Evolutionary conservation across 371 early-diverging fungal genomes (phyloP), one percentile per base, ranked within the genome.

Genomic region (Chytridium lagenaria): DNA sequence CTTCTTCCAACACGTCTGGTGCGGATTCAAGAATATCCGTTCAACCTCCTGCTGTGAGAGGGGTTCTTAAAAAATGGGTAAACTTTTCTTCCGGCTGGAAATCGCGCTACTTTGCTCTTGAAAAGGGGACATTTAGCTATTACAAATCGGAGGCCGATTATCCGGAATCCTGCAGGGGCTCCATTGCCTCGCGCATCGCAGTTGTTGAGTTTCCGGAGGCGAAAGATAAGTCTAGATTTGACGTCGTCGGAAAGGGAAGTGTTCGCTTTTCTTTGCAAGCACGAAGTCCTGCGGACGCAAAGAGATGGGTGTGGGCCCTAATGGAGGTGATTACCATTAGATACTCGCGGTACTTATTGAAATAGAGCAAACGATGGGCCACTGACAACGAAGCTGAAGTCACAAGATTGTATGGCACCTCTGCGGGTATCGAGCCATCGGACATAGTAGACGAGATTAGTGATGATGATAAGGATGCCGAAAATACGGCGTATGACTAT

Each of bases 71-170:
- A 76, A 94, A 94, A 75, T 94, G 93, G 93, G 92, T 91, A 57
- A 94, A 94, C 83, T 92, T 89, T 78, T 91, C 92, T 5, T 79
- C 88, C 57, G 93, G 94, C 23, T 94, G 91, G 86, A 91, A 92
- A 73, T 74, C 82, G 36, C 80, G 94, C 23, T 93, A 89, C 85
- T 93, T 93, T 75, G 91, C 90, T 10, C 85, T 94, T 3, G 93
- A 92, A 38, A 85, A 89, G 57, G 92, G 91, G 59, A 85, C 87
- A 19, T 78, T 93, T 26, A 92, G 92, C 1, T 94, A 94, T 76
- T 94, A 89, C 81, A 90, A 92, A 67, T 85, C 88, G 72, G 82
- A 88, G 68, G 88, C 86, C 37, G 93, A 93, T 70, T 88, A 89
- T 30, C 89, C 89, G 23, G 86, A 86, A 55, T 85, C 89, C 0